These are phyloP conservation scores for Volvox carteri DNA, from an alignment of 163 green algal genomes.

Conservation along the genomic window DNA sequence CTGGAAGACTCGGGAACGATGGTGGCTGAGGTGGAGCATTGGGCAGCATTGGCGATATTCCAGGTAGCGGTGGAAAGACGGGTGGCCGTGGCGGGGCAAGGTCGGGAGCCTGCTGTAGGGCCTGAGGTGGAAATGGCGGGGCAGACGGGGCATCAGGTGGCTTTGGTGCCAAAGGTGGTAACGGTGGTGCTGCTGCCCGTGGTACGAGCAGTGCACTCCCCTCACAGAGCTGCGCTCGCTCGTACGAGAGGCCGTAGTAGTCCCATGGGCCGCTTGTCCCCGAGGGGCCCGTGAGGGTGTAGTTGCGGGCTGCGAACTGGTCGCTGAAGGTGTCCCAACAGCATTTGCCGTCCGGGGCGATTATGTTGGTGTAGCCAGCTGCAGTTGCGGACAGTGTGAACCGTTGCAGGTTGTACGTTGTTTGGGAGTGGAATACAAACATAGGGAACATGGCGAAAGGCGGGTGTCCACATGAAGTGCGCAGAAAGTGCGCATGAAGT, in stretches of 20 bases:
- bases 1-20: neutral
- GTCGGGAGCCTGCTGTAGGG: no score
- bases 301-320: neutral
- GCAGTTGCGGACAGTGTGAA: no score
- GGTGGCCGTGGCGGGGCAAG: neutral
- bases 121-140: neutral
- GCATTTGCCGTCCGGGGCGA: constrained; percentile 42
- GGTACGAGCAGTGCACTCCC: neutral
- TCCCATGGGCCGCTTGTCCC: neutral
- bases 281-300: neutral
- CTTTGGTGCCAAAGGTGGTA: neutral
- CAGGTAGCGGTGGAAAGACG: neutral
- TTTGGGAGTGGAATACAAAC: no score
- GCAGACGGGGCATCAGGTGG: neutral
- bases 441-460: no score
- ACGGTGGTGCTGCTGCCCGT: neutral
- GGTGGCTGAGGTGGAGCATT: neutral
- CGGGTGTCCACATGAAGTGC: no score
- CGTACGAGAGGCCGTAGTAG: constrained; percentile 1
- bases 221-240: constrained; percentile 19
- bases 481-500: no score
- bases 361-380: constrained; percentile 35
- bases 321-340: constrained; percentile 25
- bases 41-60: neutral
- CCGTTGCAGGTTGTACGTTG: no score